Percentiles rank a stretch among this genome's conserved stretches.
Conservation (phyloP, 768 basidiomycete genomes). For the Phlebiopsis flavidoalba region DNA sequence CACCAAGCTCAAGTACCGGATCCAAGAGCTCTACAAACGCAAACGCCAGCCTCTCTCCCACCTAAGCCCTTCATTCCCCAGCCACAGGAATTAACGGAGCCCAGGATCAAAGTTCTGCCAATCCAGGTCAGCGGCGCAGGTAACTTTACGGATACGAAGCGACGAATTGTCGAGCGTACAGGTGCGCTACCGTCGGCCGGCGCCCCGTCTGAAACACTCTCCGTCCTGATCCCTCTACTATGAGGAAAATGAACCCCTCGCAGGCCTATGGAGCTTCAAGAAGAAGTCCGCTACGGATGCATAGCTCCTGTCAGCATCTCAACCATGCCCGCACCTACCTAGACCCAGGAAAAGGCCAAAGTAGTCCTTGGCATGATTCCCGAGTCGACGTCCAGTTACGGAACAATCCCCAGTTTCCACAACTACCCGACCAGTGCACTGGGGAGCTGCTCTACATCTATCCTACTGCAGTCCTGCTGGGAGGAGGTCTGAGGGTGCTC, state of each 20-base stretch:
- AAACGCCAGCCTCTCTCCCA: background rate
- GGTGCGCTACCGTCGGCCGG: background rate
- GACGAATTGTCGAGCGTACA: background rate
- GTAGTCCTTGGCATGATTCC: background rate
- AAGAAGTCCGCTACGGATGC: constrained; percentile 8
- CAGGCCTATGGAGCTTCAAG: constrained; percentile 14
- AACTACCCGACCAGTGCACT: background rate
- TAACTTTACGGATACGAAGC: constrained; percentile 7
- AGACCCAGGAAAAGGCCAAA: background rate
- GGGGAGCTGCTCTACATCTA: background rate
- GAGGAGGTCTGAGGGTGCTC: background rate
- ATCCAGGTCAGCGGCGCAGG: background rate
- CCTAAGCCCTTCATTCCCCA: background rate
- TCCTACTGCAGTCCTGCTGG: background rate
- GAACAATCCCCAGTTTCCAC: background rate
- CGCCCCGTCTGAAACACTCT: background rate
- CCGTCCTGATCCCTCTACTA: background rate
- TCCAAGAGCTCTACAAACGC: background rate
- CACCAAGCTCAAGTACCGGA: background rate
- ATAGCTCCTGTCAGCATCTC: background rate
- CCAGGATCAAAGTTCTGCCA: constrained; percentile 4
- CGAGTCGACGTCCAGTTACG: background rate
- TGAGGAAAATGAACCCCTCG: background rate
- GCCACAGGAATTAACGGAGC: constrained; percentile 4
- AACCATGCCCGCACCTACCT: background rate